These are phyloP conservation scores for Plasmodium gallinaceum DNA, from an alignment of 169 alveolate species.

Conservation along the genomic window DNA sequence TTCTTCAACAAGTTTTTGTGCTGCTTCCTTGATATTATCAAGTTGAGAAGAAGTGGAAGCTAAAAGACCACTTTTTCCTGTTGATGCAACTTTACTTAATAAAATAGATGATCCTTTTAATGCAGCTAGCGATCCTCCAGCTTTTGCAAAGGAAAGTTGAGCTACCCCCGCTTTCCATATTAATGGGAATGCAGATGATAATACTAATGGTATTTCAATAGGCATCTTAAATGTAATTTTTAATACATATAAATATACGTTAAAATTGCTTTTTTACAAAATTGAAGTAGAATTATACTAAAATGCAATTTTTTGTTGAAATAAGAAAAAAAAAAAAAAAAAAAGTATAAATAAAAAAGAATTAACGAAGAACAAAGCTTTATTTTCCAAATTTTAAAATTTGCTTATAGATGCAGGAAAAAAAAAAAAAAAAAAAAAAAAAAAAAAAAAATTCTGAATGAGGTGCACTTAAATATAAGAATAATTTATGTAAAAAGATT, in stretches of 20 bases:
- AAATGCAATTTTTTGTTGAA: too few relatives aligned
- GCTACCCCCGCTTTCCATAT: conserved; percentile 74
- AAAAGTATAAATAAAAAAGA: too few relatives aligned
- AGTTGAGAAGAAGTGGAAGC: conserved; percentile 76
- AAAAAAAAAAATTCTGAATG: too few relatives aligned
- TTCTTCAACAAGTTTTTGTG: conserved; percentile 74
- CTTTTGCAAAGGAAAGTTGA: conserved; percentile 77
- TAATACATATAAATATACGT: not conserved
- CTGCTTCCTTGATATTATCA: conserved; percentile 73
- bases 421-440: too few relatives aligned
- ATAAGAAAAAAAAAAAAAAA: too few relatives aligned
- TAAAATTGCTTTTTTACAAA: too few relatives aligned
- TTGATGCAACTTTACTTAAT: conserved; percentile 71
- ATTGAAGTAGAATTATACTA: too few relatives aligned
- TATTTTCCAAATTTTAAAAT: too few relatives aligned
- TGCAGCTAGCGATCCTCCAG: conserved; percentile 78
- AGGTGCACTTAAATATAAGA: too few relatives aligned
- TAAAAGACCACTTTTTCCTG: conserved; percentile 58
- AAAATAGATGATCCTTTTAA: conserved; percentile 65
- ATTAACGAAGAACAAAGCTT: too few relatives aligned
- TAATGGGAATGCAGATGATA: conserved; percentile 72
- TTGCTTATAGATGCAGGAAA: too few relatives aligned
- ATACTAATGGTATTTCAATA: conserved; percentile 57
- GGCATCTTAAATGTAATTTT: conserved; percentile 24
- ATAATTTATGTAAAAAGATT: too few relatives aligned